phyloP scores from a whole-genome alignment of 768 basidiomycete genomes.

The Boletus barrowsii region DNA sequence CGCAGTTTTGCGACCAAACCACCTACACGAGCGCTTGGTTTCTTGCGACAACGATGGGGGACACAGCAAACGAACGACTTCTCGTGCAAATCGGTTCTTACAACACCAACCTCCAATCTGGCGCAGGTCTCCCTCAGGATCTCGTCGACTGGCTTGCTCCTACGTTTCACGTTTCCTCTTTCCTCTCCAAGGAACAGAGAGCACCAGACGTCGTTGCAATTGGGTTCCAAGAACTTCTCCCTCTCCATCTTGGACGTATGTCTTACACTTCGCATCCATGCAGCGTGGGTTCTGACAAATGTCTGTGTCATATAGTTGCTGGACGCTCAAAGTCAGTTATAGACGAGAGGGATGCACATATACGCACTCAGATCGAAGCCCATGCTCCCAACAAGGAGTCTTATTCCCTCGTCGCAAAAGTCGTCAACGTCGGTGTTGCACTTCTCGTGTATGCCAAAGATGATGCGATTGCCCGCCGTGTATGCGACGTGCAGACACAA shows the following conservation, averaged over 20 bases:
- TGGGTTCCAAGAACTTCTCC: conserved; percentile 91
- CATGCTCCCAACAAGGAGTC: conserved; percentile 69
- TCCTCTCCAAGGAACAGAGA: conserved; percentile 58
- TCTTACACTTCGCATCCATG: conserved; percentile 18
- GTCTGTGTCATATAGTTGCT: conserved; percentile 50
- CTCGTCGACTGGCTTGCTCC: conserved; percentile 91
- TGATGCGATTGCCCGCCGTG: conserved; percentile 54
- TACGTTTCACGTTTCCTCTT: conserved; percentile 69
- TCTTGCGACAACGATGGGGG: conserved; percentile 4
- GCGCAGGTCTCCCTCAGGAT: conserved; percentile 72
- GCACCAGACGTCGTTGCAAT: conserved; percentile 88
- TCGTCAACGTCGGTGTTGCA: conserved; percentile 85
- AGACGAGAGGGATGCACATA: conserved; percentile 64
- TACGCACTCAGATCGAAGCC: conserved; percentile 68
- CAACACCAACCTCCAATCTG: conserved; percentile 87
- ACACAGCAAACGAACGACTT: conserved; percentile 30
- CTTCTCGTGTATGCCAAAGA: conserved; percentile 85
- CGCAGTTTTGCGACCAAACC: background rate
- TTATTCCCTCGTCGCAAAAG: conserved; percentile 75
- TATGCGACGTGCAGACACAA: conserved; percentile 65
- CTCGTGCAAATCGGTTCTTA: conserved; percentile 84
- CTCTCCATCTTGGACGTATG: conserved; percentile 83
- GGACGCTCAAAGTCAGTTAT: conserved; percentile 73
- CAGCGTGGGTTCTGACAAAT: background rate
- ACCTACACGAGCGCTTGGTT: too few relatives aligned